phyloP scores from a whole-genome alignment of 306 rosid species.

The Abrus precatorius region DNA sequence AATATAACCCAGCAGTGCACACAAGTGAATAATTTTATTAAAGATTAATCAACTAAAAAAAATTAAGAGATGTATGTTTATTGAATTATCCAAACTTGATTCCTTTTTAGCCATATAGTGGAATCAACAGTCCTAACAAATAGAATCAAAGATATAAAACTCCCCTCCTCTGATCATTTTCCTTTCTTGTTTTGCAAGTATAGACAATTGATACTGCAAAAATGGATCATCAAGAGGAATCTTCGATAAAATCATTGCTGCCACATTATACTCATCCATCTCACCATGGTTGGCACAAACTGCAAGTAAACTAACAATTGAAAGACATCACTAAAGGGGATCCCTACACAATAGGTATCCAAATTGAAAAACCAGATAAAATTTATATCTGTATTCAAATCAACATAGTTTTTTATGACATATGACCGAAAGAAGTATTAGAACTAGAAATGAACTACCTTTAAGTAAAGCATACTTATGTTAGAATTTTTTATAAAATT shows the following conservation, averaged over 20 bases:
- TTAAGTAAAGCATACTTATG: too few species aligned
- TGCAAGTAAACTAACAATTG: conserved; percentile 50
- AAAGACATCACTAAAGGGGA: conserved; percentile 1
- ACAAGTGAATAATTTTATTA: background rate
- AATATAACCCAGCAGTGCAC: too few species aligned
- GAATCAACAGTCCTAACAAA: conserved; percentile 93
- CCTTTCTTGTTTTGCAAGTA: conserved; percentile 55
- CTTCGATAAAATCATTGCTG: conserved; percentile 74
- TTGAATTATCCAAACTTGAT: conserved; percentile 82
- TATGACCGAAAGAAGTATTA: too few species aligned
- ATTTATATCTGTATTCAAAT: too few species aligned
- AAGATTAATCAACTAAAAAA: background rate
- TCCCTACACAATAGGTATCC: background rate
- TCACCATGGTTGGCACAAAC: conserved; percentile 61
- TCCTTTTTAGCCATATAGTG: conserved; percentile 58
- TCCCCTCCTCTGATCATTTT: conserved; percentile 63
- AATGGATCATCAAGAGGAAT: conserved; percentile 81
- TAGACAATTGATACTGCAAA: conserved; percentile 62
- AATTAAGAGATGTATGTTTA: conserved; percentile 60
- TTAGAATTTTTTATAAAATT: too few species aligned
- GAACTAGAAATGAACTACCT: too few species aligned
- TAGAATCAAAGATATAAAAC: conserved; percentile 59
- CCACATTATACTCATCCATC: conserved; percentile 60
- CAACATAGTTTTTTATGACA: too few species aligned
- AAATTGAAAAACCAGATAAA: too few species aligned